These are phyloP conservation scores for Populus simonii DNA, from an alignment of 345 rosid genomes.

Conservation along the genomic window DNA sequence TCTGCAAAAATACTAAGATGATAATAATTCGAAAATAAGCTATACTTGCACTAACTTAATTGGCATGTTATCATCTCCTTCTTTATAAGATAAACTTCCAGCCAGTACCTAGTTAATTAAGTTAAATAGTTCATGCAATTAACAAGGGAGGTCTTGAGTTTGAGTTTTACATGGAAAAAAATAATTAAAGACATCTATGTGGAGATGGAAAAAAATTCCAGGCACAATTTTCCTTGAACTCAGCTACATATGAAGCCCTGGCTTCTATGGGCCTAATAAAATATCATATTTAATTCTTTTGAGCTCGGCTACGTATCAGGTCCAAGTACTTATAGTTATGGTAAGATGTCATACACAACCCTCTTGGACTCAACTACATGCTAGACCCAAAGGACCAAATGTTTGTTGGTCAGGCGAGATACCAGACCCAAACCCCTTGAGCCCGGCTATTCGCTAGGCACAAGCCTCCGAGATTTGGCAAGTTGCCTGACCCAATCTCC, in stretches of 20 bases:
- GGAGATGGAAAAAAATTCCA: too few species aligned
- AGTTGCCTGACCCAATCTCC: fast-evolving
- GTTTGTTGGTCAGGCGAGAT: fast-evolving
- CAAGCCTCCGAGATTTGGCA: fast-evolving
- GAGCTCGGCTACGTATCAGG: too few species aligned
- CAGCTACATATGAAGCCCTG: fast-evolving
- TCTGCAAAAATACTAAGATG: background rate
- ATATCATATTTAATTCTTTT: fast-evolving
- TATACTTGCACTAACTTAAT: background rate
- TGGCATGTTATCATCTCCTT: too few species aligned
- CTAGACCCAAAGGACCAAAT: fast-evolving
- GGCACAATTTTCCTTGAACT: too few species aligned
- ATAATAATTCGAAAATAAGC: background rate
- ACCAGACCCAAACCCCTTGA: fast-evolving
- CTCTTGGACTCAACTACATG: fast-evolving
- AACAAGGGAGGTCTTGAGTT: too few species aligned
- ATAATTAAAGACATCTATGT: too few species aligned
- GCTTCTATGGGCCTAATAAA: fast-evolving
- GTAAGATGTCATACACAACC: too few species aligned
- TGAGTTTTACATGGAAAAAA: too few species aligned
- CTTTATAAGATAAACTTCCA: too few species aligned
- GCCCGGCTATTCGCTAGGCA: fast-evolving
- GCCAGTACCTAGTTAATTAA: too few species aligned
- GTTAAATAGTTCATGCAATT: too few species aligned
- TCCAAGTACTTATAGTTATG: fast-evolving